These are phyloP conservation scores for Anaeromyces robustus DNA, from an alignment of 192 early-diverging fungal species.

Conservation along the genomic window DNA sequence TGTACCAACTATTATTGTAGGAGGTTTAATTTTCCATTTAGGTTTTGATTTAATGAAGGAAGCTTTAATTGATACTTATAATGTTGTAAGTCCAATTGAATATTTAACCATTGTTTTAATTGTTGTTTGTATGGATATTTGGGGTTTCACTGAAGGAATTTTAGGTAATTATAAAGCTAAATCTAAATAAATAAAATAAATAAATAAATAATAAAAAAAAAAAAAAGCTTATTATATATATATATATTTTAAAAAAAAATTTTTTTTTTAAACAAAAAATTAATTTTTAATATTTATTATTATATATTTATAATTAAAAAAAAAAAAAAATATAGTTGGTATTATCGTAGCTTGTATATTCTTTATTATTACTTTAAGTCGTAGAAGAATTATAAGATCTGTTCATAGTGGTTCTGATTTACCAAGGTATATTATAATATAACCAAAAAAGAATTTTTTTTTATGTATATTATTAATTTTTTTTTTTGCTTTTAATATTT, in stretches of 20 bases:
- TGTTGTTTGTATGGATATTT: constrained; percentile 65
- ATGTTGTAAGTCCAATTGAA: constrained; percentile 69
- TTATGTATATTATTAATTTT: no score
- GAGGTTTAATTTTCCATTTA: constrained; percentile 87
- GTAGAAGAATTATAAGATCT: neutral
- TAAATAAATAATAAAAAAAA: no score
- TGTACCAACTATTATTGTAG: constrained; percentile 89
- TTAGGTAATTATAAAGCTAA: neutral
- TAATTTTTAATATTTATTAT: no score
- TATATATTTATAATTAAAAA: no score
- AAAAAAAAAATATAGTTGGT: constrained; percentile 55
- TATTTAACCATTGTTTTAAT: constrained; percentile 80
- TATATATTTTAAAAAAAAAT: no score
- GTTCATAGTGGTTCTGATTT: neutral
- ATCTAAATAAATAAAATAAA: no score
- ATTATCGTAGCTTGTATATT: constrained; percentile 87
- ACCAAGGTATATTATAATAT: neutral
- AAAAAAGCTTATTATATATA: no score
- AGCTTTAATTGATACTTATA: constrained; percentile 72
- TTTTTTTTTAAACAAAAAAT: no score
- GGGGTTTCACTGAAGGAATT: constrained; percentile 88
- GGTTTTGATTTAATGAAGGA: constrained; percentile 88
- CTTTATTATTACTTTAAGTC: constrained; percentile 50
- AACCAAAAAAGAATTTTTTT: no score
- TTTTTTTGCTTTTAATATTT: no score